Percentiles rank a stretch among this genome's conserved stretches.
These are phyloP conservation scores for Exidia glandulosa DNA, from an alignment of 768 basidiomycete genomes.

Conservation along the genomic window DNA sequence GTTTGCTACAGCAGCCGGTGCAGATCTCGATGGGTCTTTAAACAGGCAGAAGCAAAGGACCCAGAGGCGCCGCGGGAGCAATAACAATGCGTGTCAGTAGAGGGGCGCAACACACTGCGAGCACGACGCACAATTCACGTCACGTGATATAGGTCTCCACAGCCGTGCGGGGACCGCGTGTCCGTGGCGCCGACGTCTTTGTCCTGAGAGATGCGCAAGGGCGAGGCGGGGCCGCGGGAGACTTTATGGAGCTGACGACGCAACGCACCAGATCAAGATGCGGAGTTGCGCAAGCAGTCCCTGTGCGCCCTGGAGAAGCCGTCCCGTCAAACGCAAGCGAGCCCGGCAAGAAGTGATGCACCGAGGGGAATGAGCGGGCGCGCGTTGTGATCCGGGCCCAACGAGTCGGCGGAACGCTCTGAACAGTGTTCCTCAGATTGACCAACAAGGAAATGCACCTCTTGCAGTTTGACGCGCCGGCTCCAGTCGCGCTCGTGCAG, in stretches of 20 bases:
- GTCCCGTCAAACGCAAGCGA: neutral
- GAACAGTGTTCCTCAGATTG: neutral
- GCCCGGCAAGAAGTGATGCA: neutral
- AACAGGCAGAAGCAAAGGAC: neutral
- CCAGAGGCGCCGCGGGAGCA: neutral
- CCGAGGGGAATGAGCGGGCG: neutral
- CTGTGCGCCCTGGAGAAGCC: neutral
- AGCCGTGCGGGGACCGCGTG: neutral
- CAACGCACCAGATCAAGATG: neutral
- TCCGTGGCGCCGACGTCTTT: neutral
- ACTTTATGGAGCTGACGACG: neutral
- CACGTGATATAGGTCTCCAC: neutral
- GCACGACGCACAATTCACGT: neutral
- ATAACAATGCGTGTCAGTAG: neutral
- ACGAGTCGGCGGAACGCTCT: neutral
- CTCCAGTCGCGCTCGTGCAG: neutral
- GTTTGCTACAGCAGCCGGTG: neutral
- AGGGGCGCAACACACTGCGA: neutral
- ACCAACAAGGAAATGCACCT: neutral
- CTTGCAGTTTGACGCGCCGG: neutral
- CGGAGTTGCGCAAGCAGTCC: neutral
- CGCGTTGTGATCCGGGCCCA: neutral
- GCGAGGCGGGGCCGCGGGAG: neutral
- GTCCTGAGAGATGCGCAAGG: neutral
- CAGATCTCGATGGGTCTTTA: neutral